Evolutionary conservation across 768 basidiomycete species (phyloP).

Genomic region (Boletus pseudopeckii): DNA sequence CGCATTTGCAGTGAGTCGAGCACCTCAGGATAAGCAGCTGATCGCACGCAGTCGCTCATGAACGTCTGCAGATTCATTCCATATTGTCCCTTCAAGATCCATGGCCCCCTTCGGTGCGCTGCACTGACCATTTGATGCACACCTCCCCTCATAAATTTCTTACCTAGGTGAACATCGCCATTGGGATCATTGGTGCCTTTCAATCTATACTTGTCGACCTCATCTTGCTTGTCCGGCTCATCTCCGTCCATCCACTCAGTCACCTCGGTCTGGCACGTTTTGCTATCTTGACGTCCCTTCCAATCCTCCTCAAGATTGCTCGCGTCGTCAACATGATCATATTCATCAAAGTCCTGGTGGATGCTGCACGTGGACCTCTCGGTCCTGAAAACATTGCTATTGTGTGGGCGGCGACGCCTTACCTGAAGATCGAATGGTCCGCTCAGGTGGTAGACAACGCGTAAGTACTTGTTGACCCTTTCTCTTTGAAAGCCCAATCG

Average conservation of each 20-base stretch:
- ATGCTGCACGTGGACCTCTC: conserved; percentile 19
- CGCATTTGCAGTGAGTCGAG: conserved; percentile 14
- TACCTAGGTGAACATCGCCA: conserved; percentile 23
- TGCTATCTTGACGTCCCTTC: conserved; percentile 17
- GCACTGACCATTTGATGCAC: neutral
- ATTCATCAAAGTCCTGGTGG: conserved; percentile 24
- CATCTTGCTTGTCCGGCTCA: conserved; percentile 28
- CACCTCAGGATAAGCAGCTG: neutral
- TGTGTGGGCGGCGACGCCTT: conserved; percentile 25
- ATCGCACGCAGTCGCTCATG: neutral
- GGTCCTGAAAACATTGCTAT: conserved; percentile 10
- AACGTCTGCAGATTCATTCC: conserved; percentile 22
- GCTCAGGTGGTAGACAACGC: conserved; percentile 30
- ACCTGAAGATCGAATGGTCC: conserved; percentile 33
- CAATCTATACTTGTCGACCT: conserved; percentile 30
- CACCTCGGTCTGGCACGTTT: conserved; percentile 18
- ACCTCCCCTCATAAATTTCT: neutral
- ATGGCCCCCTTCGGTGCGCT: conserved; percentile 20
- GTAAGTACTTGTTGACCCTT: conserved; percentile 9
- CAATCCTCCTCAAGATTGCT: conserved; percentile 27
- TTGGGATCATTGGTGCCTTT: conserved; percentile 29
- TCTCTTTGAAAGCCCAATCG: too few species aligned
- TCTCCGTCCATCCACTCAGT: conserved; percentile 24
- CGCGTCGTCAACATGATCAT: conserved; percentile 27
- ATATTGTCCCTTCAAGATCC: conserved; percentile 23